These are phyloP conservation scores for Kodamaea hsintzibuensis DNA, from an alignment of 805 yeast genomes.

Conservation along the genomic window DNA sequence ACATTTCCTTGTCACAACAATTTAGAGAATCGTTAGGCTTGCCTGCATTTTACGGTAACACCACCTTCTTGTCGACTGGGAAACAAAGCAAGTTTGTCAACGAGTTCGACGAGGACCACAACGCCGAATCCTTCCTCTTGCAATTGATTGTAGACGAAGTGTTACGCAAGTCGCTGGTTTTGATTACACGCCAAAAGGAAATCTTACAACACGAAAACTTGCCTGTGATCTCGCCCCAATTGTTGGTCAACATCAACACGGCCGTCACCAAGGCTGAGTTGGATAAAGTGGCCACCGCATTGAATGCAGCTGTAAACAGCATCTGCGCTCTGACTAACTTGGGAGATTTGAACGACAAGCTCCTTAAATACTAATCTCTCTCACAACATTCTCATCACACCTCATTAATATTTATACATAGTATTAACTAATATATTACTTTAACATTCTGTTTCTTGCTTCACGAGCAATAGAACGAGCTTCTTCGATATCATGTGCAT, in stretches of 20 bases:
- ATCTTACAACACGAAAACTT: conserved; percentile 73
- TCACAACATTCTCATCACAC: neutral
- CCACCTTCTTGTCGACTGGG: conserved; percentile 43
- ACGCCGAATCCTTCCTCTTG: conserved; percentile 59
- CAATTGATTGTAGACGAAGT: conserved; percentile 65
- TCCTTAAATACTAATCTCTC: conserved; percentile 18
- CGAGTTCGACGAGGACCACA: conserved; percentile 43
- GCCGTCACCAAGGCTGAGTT: conserved; percentile 32
- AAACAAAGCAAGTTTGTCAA: conserved; percentile 44
- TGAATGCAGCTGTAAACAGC: conserved; percentile 22
- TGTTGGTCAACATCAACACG: conserved; percentile 32
- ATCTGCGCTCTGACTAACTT: conserved; percentile 27
- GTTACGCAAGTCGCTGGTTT: conserved; percentile 50
- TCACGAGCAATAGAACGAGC: conserved; percentile 82
- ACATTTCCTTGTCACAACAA: conserved; percentile 56
- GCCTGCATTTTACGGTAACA: conserved; percentile 53
- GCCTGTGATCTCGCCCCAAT: conserved; percentile 48
- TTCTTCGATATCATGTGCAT: conserved; percentile 86
- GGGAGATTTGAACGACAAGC: conserved; percentile 26
- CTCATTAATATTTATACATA: conserved; percentile 1
- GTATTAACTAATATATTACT: conserved; percentile 4
- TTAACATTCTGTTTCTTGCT: conserved; percentile 56
- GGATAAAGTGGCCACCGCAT: conserved; percentile 21
- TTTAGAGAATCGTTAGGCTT: conserved; percentile 46
- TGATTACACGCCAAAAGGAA: conserved; percentile 63